phyloP scores from a whole-genome alignment of 2,329 filamentous ascomycete genomes.

The Exophiala phaeomuriformis region DNA sequence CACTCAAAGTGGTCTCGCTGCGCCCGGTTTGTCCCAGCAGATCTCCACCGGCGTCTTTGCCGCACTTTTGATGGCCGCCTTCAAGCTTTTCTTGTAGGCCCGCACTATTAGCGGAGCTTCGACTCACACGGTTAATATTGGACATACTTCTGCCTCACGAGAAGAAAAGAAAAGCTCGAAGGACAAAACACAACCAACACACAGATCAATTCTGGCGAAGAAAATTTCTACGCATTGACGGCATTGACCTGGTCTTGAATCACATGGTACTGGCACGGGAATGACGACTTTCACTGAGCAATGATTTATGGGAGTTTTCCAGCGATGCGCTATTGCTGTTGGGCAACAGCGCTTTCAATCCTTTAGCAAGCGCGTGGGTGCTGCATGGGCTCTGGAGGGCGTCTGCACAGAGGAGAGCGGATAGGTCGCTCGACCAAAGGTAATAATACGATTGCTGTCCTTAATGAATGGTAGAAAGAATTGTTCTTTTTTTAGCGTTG shows the following conservation, averaged over 20 bases:
- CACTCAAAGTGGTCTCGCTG: conserved; percentile 36
- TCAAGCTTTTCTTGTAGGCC: conserved; percentile 51
- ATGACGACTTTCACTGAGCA: conserved; percentile 16
- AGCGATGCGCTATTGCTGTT: conserved; percentile 11
- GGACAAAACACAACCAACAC: background rate
- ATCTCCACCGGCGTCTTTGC: conserved; percentile 48
- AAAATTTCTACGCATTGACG: conserved; percentile 5
- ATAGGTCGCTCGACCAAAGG: conserved; percentile 8
- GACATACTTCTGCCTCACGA: conserved; percentile 12
- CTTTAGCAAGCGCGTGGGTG: conserved; percentile 20
- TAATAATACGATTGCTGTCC: conserved; percentile 1
- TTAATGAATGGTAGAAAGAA: background rate
- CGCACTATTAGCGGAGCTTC: conserved; percentile 1
- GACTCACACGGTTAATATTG: conserved; percentile 11
- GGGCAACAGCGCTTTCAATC: conserved; percentile 20
- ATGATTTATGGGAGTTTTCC: conserved; percentile 20
- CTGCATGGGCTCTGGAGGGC: conserved; percentile 5
- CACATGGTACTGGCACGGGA: conserved; percentile 7
- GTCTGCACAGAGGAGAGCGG: conserved; percentile 9
- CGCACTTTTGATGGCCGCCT: conserved; percentile 48
- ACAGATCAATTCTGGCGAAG: conserved; percentile 6
- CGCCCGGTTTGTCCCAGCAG: conserved; percentile 41
- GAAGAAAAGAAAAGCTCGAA: conserved; percentile 8
- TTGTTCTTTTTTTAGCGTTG: background rate
- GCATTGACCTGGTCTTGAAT: conserved; percentile 12